phyloP scores from a whole-genome alignment of 2,329 filamentous ascomycete species.

The Trichoderma aggressivum region DNA sequence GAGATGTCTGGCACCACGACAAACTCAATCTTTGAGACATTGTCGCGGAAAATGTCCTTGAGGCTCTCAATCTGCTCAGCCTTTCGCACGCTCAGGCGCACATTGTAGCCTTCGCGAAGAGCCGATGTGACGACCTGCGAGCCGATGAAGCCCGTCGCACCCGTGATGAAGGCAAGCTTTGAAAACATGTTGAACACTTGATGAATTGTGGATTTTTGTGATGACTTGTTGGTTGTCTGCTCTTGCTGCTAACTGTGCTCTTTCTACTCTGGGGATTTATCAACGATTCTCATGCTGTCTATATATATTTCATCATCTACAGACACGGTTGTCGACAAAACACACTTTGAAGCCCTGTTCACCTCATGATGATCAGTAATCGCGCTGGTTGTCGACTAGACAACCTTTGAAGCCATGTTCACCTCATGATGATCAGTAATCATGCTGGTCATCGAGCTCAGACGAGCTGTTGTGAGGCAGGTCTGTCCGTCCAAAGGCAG shows the following conservation, averaged over 20 bases:
- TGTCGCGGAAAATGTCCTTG: neutral
- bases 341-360: neutral
- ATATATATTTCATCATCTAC: neutral
- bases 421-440: neutral
- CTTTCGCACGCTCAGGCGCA: constrained; percentile 21
- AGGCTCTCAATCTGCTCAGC: constrained; percentile 16
- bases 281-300: neutral
- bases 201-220: neutral
- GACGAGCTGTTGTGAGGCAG: neutral
- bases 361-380: neutral
- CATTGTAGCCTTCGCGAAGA: constrained; percentile 17
- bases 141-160: constrained; percentile 24
- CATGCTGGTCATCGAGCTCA: neutral
- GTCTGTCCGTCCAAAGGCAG: neutral
- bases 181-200: neutral
- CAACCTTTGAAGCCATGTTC: neutral
- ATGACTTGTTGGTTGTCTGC: neutral
- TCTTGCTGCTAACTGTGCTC: neutral
- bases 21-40: constrained; percentile 18
- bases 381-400: too few species aligned
- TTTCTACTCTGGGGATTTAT: neutral
- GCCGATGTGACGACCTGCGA: constrained; percentile 14
- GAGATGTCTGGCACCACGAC: constrained; percentile 29
- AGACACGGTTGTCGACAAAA: neutral
- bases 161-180: constrained; percentile 20